These are phyloP conservation scores for Daldinia sp. DNA, from an alignment of 2,329 filamentous ascomycete species.

Conservation along the genomic window DNA sequence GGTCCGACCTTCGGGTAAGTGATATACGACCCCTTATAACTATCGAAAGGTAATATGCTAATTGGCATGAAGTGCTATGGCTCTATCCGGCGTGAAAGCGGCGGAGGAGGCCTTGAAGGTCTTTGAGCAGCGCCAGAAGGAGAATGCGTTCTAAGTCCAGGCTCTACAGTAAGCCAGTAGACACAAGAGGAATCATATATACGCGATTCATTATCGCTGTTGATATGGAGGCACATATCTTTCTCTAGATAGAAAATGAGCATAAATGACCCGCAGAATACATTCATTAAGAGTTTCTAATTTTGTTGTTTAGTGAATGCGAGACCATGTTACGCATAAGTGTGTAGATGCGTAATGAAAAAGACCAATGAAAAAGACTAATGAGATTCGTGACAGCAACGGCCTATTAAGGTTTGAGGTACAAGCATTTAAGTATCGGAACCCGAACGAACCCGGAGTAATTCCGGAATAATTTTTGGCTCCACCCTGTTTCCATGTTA, in stretches of 20 bases:
- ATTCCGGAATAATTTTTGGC: background rate
- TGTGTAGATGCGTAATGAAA: background rate
- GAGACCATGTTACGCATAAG: too few relatives aligned
- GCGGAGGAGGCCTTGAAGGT: slow-evolving; percentile 86
- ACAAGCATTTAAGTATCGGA: too few relatives aligned
- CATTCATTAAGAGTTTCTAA: background rate
- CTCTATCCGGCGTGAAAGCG: slow-evolving; percentile 86
- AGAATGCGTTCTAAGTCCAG: slow-evolving; percentile 71
- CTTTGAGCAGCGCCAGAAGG: slow-evolving; percentile 80
- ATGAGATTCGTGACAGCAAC: background rate
- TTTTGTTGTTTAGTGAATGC: too few relatives aligned
- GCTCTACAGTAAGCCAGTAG: background rate
- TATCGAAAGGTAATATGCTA: slow-evolving; percentile 18
- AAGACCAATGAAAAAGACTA: background rate
- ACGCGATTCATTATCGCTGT: background rate
- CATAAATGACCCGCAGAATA: slow-evolving; percentile 7
- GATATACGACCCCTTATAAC: background rate
- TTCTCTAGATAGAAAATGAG: slow-evolving; percentile 13
- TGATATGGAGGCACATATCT: slow-evolving; percentile 13
- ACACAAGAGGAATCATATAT: background rate
- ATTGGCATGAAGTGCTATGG: slow-evolving; percentile 77
- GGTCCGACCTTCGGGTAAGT: slow-evolving; percentile 60
- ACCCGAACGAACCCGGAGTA: background rate
- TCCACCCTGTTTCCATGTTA: background rate
- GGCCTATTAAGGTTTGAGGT: background rate